These are phyloP conservation scores for Saccharomyces pastorianus DNA, from an alignment of 1,139 yeast genomes.

Conservation along the genomic window DNA sequence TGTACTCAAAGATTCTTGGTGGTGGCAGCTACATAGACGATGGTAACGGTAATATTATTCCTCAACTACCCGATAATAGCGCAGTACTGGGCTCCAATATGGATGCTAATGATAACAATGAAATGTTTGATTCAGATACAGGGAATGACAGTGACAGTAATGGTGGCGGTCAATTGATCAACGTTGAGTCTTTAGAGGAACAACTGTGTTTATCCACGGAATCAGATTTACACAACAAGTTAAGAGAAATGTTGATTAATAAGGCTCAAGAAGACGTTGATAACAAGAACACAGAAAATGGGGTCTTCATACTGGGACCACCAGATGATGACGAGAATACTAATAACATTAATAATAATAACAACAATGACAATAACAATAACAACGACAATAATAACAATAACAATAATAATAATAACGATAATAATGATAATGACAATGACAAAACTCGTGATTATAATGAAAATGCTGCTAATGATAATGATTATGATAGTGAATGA, in stretches of 20 bases:
- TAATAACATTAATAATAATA: too few species aligned
- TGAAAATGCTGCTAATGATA: not conserved
- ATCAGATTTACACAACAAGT: slow-evolving; percentile 28
- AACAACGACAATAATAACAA: slow-evolving; percentile 1
- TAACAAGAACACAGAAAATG: slow-evolving; percentile 23
- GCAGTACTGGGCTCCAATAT: not conserved
- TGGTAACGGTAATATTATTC: slow-evolving; percentile 23
- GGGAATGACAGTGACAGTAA: slow-evolving; percentile 5
- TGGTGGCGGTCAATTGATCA: slow-evolving; percentile 19
- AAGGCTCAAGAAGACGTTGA: slow-evolving; percentile 26
- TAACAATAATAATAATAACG: slow-evolving; percentile 3
- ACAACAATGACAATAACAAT: too few species aligned
- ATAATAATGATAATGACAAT: slow-evolving; percentile 10
- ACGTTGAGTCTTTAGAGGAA: slow-evolving; percentile 24
- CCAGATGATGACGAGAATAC: slow-evolving; percentile 10
- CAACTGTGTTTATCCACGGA: slow-evolving; percentile 26
- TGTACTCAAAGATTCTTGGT: slow-evolving; percentile 89
- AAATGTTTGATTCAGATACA: slow-evolving; percentile 1
- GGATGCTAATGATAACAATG: slow-evolving; percentile 1
- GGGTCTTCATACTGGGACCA: slow-evolving; percentile 30
- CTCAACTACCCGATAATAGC: not conserved
- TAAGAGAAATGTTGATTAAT: slow-evolving; percentile 24
- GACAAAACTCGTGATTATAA: slow-evolving; percentile 18
- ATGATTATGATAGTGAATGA: not conserved
- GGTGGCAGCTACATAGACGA: slow-evolving; percentile 37